Evolutionary conservation across 768 basidiomycete genomes (phyloP).

Genomic region (Xerocomellus chrysenteron): DNA sequence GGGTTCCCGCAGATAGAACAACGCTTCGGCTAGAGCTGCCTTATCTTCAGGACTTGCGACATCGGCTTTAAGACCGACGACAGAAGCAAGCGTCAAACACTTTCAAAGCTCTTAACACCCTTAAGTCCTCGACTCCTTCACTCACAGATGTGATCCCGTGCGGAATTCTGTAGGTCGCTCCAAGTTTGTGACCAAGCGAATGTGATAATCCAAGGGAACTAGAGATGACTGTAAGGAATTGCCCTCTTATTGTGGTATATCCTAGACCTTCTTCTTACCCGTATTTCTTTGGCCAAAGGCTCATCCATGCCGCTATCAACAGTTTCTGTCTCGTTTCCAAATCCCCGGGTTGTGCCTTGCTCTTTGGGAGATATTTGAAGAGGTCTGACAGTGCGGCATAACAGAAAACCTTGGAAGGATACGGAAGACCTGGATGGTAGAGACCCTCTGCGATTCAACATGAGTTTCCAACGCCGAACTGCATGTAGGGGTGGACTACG

Average conservation of each 20-base stretch:
- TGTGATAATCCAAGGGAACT: constrained; percentile 77
- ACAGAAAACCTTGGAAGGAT: constrained; percentile 62
- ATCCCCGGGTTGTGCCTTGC: constrained; percentile 56
- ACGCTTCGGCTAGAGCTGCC: constrained; percentile 50
- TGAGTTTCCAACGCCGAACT: not conserved
- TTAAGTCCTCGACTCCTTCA: constrained; percentile 3
- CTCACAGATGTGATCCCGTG: constrained; percentile 83
- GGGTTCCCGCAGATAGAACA: constrained; percentile 59
- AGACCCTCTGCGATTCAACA: constrained; percentile 44
- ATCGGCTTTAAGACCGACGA: constrained; percentile 58
- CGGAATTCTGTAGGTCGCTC: constrained; percentile 71
- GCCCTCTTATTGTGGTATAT: not conserved
- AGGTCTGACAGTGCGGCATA: constrained; percentile 68
- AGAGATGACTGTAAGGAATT: not conserved
- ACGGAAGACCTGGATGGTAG: constrained; percentile 54
- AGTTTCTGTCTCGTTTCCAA: constrained; percentile 65
- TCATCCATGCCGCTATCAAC: constrained; percentile 80
- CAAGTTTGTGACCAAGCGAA: constrained; percentile 69
- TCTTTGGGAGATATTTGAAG: constrained; percentile 68
- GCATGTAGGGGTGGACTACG: not conserved
- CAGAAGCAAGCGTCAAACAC: constrained; percentile 72
- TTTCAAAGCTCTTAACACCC: constrained; percentile 22
- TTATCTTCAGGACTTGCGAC: constrained; percentile 62
- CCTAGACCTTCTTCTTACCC: constrained; percentile 35
- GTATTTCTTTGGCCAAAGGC: constrained; percentile 68